Evolutionary conservation across 2,329 filamentous ascomycete species (phyloP), one percentile per base, ranked within the genome.

Genomic region (Xylaria hypoxylon): DNA sequence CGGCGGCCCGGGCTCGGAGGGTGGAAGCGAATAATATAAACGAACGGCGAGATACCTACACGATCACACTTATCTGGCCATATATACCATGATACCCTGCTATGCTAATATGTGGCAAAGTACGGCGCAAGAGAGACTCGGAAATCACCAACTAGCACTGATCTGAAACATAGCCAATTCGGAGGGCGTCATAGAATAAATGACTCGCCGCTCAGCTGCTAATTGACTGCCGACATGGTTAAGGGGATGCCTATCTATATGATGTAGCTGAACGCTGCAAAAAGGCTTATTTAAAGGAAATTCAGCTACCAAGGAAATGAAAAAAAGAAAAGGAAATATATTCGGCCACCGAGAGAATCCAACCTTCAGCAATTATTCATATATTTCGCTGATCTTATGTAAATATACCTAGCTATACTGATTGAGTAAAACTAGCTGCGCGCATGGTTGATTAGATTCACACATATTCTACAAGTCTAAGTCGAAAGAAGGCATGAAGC

Each of bases 1-100:
- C 57, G 33, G 35, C 45, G 63, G 42, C 28, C 38, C 53, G 47
- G 40, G n/a, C n/a, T 38, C 22, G 35, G 35, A 47, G 17, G 38
- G 17, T 15, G 38, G 51, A 28, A 26, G 13, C 26, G 31, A 26
- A 13, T 15, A 8, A 55, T 24, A 53, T 33, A 2, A 42, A 33
- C 8, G 58, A 45, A 35, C 28, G 42, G 51, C 24, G 22, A 33
- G n/a, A 15, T 38, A n/a, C n/a, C n/a, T n/a, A 38, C 17, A 53
- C 11, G 15, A 17, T n/a, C n/a, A 51, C 19, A 2, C 45, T 28
- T 17, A 31, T 19, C 24, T 19, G 15, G 2, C 24, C 8, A 2
- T 6, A 35, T 33, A 35, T 10, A 15, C 10, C 28, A 3, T 22
- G 10, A 13, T 22, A 5, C 35, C 26, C 22, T 19, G 17, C 19